These are phyloP conservation scores for Cladobotryum mycophilum DNA, from an alignment of 2,329 filamentous ascomycete species.

Conservation along the genomic window DNA sequence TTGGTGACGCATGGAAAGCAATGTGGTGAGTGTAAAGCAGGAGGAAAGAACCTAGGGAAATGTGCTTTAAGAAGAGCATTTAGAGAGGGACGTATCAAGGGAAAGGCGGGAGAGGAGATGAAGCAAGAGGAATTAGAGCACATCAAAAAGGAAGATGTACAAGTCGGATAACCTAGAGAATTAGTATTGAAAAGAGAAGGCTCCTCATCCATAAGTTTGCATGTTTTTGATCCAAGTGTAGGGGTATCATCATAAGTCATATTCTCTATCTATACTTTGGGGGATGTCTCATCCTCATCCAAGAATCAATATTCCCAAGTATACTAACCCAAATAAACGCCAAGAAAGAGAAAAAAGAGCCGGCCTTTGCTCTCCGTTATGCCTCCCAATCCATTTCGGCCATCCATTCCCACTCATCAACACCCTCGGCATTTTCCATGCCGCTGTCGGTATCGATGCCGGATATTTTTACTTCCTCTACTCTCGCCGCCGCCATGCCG, in stretches of 20 bases:
- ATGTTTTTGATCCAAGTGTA: too few species aligned
- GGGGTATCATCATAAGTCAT: too few species aligned
- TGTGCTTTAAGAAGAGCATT: conserved; percentile 38
- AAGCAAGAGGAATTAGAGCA: too few species aligned
- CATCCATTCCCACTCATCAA: conserved; percentile 33
- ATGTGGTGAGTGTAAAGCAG: conserved; percentile 41
- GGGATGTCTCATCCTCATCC: not conserved
- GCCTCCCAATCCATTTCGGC: conserved; percentile 36
- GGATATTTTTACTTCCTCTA: conserved; percentile 34
- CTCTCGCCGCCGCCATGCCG: conserved; percentile 40
- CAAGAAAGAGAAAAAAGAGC: not conserved
- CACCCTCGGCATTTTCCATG: conserved; percentile 6
- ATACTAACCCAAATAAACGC: not conserved
- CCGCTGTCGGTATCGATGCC: conserved; percentile 11
- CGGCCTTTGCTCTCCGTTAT: conserved; percentile 2
- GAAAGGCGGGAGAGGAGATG: conserved; percentile 10
- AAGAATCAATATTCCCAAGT: not conserved
- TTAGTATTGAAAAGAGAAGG: too few species aligned
- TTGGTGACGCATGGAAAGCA: conserved; percentile 41
- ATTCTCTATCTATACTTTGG: too few species aligned
- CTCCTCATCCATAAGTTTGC: too few species aligned
- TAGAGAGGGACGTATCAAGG: conserved; percentile 19
- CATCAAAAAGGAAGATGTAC: too few species aligned
- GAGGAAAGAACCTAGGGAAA: conserved; percentile 32
- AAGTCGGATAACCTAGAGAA: too few species aligned